These are phyloP conservation scores for Oryza brachyantha DNA, from an alignment of 176 grass and related monocot genomes.

Conservation along the genomic window DNA sequence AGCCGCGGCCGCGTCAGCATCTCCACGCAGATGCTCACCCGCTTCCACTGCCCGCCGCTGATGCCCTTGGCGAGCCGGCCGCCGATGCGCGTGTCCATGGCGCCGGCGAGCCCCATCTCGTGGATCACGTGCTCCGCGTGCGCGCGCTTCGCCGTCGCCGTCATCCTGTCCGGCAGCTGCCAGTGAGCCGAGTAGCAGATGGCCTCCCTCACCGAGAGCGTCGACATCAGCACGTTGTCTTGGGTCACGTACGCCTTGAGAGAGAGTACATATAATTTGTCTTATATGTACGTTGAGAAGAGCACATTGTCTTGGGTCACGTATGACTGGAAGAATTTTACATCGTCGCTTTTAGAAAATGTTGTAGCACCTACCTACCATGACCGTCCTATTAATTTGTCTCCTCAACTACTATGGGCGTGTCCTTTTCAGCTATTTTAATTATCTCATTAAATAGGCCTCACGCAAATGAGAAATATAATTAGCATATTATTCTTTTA, in stretches of 20 bases:
- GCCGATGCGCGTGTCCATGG: conserved; percentile 56
- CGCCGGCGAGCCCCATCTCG: conserved; percentile 59
- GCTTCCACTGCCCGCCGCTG: conserved; percentile 53
- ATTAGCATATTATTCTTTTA: no score
- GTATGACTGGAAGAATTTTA: conserved; percentile 36
- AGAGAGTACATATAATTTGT: no score
- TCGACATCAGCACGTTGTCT: conserved; percentile 70
- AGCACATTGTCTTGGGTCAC: conserved; percentile 75
- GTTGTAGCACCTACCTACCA: no score
- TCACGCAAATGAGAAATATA: no score
- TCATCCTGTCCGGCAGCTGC: conserved; percentile 54
- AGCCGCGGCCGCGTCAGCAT: conserved; percentile 53
- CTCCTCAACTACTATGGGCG: no score
- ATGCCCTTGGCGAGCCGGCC: conserved; percentile 54
- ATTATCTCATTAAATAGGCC: no score
- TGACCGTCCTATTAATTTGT: no score
- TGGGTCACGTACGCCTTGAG: conserved; percentile 65
- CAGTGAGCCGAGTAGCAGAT: conserved; percentile 63
- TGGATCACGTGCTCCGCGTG: conserved; percentile 43
- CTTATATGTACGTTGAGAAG: no score
- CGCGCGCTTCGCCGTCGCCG: conserved; percentile 31
- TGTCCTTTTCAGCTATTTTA: no score
- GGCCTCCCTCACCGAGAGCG: conserved; percentile 52
- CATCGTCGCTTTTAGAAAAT: no score
- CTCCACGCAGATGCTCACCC: conserved; percentile 63